Evolutionary conservation across 1,139 yeast genomes (phyloP).

Genomic region (Yamadazyma songkhlaensis): DNA sequence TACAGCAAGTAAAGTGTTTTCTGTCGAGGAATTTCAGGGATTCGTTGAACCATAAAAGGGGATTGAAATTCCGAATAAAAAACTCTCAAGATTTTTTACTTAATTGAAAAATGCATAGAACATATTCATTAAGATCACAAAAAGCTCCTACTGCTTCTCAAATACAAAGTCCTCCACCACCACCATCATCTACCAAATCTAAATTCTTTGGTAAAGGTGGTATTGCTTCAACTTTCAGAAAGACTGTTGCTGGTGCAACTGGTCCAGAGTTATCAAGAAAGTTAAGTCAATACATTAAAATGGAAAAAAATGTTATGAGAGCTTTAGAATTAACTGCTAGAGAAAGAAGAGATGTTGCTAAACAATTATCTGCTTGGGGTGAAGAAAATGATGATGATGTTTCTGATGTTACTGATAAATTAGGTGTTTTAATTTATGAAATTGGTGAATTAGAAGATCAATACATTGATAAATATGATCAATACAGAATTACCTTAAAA

Average conservation of each 20-base stretch:
- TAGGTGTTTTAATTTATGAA: slow-evolving; percentile 93
- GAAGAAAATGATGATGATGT: slow-evolving; percentile 97
- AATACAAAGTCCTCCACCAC: slow-evolving; percentile 91
- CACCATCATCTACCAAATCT: slow-evolving; percentile 80
- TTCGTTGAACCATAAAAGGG: slow-evolving; percentile 5
- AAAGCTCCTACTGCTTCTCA: slow-evolving; percentile 98
- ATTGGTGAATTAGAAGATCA: slow-evolving; percentile 98
- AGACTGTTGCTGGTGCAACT: slow-evolving; percentile 86
- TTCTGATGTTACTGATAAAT: slow-evolving; percentile 93
- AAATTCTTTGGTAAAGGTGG: slow-evolving; percentile 92
- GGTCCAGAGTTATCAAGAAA: slow-evolving; percentile 96
- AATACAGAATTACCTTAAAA: slow-evolving; percentile 94
- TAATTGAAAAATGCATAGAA: slow-evolving; percentile 80
- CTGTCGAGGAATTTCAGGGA: slow-evolving; percentile 3
- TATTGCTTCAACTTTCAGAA: slow-evolving; percentile 76
- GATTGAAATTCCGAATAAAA: slow-evolving; percentile 1
- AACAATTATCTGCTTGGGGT: slow-evolving; percentile 96
- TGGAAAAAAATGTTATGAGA: slow-evolving; percentile 95
- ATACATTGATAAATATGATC: slow-evolving; percentile 96
- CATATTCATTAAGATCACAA: slow-evolving; percentile 90
- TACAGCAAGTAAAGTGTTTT: slow-evolving; percentile 8
- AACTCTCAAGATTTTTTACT: not conserved
- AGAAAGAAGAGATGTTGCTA: slow-evolving; percentile 96
- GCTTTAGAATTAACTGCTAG: slow-evolving; percentile 89
- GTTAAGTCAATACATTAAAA: slow-evolving; percentile 84